These are phyloP conservation scores for Lachancea sp. DNA, from an alignment of 805 yeast species.

Conservation along the genomic window DNA sequence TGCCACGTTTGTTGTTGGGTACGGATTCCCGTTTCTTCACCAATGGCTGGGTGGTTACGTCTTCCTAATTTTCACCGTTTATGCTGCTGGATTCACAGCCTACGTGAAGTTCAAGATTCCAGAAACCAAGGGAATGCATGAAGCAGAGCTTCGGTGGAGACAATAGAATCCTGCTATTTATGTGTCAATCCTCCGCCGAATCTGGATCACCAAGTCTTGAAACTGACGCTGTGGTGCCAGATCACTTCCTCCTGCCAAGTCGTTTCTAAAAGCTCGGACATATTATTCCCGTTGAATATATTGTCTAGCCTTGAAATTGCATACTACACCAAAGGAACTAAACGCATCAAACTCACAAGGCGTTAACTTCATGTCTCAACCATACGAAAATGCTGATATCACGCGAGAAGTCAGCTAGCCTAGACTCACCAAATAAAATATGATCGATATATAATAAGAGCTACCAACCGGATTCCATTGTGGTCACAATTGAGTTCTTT, in stretches of 20 bases:
- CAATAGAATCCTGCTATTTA: not conserved
- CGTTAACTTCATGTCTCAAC: not conserved
- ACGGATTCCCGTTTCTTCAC: slow-evolving; percentile 68
- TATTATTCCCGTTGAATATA: not conserved
- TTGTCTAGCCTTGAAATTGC: not conserved
- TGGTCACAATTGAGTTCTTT: no score
- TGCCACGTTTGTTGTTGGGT: slow-evolving; percentile 79
- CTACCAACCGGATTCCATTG: not conserved
- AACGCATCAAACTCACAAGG: not conserved
- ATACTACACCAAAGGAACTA: not conserved
- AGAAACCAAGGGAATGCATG: slow-evolving; percentile 44
- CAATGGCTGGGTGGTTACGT: slow-evolving; percentile 66
- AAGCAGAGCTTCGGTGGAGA: slow-evolving; percentile 20
- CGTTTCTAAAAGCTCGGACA: not conserved
- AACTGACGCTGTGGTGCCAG: not conserved
- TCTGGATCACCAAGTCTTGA: not conserved
- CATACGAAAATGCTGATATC: not conserved
- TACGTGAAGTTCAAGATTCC: slow-evolving; percentile 47
- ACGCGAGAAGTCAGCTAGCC: not conserved
- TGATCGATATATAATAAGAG: not conserved
- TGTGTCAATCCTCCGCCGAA: not conserved
- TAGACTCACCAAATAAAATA: not conserved
- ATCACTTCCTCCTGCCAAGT: not conserved
- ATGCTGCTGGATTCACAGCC: slow-evolving; percentile 43
- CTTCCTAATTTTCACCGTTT: slow-evolving; percentile 61